Base-by-base conservation (phyloP, 1,284 basidiomycete species). In the Malassezia restricta region DNA sequence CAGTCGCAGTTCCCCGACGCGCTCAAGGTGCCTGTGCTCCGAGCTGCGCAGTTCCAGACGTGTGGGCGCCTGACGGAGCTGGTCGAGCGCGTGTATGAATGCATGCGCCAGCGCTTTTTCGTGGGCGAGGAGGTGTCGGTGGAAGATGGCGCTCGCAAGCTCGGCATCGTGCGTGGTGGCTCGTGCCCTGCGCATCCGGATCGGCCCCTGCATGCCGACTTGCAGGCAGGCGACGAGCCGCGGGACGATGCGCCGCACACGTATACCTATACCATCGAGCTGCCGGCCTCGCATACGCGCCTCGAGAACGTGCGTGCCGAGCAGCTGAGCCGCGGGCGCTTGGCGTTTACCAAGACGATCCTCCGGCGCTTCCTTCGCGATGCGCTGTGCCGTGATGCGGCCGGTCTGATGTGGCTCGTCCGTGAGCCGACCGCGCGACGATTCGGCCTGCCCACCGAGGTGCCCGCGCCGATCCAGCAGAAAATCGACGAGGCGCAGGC, bases 41-140 rank as follows among this genome's bases (percentile, higher is more conserved):
- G 80, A 65, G 83, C 87, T 15, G 89, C 92, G 52, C 92, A 98
- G 79, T 96, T 90, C 82, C 59, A 66, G 42, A 85, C 95, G 62
- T 86, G 94, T 74, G 90, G 91, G 39, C 84, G 92, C 58, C 78
- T 98, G 52, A 92, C 96, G 76, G 84, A 87, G 65, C 79, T 98
- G 14, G 88, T 92, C 5, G 92, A 98, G 74, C 83, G 83, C 46
- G 85, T 95, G 37, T 94, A 83, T 71, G 92, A 96, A 61, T 83
- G 92, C 40, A 95, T 90, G 79, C 87, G 89, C 65, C 84, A 95
- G 76, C 82, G 92, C 33, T 98, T 90, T 76, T 98, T 89, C 73
- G 78, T 80, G 43, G 83, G 83, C 59, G 92, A 98, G 76, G 47
- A 54, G 8, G 61, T 73, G 28, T 66, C 70, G 32, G 65, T 76